phyloP scores from a whole-genome alignment of 2,329 filamentous ascomycete species.

The Apiospora phragmitis region DNA sequence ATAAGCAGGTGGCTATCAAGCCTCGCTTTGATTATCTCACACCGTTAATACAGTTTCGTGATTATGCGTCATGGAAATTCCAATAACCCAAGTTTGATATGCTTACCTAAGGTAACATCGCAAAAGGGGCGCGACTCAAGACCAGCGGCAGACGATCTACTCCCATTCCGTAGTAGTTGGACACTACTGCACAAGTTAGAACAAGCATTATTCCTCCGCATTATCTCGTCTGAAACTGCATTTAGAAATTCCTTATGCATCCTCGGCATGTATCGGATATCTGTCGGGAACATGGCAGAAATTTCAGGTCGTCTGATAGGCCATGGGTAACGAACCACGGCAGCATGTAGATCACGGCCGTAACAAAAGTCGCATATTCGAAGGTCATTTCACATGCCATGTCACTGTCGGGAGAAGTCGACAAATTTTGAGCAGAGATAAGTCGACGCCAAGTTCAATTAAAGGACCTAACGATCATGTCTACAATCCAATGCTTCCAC shows the following conservation, averaged over 20 bases:
- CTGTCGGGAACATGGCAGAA: background rate
- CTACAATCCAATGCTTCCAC: slow-evolving; percentile 8
- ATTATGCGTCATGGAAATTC: too few relatives aligned
- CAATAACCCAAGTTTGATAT: background rate
- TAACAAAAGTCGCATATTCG: background rate
- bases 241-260: background rate
- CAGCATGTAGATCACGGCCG: background rate
- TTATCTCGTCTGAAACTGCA: background rate
- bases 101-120: background rate
- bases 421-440: background rate
- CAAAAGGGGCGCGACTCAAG: background rate
- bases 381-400: background rate
- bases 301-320: background rate
- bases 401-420: background rate
- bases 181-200: background rate
- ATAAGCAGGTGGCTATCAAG: background rate
- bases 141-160: background rate
- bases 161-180: background rate
- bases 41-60: background rate
- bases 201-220: background rate
- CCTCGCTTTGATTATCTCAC: background rate
- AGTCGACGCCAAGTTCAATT: slow-evolving; percentile 3
- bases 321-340: background rate
- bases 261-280: slow-evolving; percentile 1
- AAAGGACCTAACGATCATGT: slow-evolving; percentile 1